Evolutionary conservation across 345 rosid genomes (phyloP), one percentile per base, ranked within the genome.

Genomic region (Capsella bursapastoris): DNA sequence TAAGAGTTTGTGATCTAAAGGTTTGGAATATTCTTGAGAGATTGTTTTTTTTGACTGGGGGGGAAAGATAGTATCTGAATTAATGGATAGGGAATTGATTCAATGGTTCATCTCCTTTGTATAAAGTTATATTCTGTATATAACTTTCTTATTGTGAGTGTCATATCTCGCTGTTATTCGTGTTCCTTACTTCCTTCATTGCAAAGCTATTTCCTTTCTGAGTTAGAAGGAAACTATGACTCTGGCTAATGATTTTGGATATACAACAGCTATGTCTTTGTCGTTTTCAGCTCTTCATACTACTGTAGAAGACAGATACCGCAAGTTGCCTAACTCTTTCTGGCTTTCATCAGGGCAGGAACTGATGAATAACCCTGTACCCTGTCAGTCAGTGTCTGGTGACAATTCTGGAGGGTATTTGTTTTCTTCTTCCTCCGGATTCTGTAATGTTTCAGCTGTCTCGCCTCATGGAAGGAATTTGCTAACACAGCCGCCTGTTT

Each of bases 231-330:
- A 22, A 38, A 52, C 34, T 50, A 45, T 77, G 79, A 62, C 53
- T 31, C 15, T 79, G 73, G 72, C 73, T 64, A 64, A 45, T 77
- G 74, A 71, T 75, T 73, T 49, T 44, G 61, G 79, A 38, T 62
- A 77, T 43, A 57, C 78, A 72, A 70, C 40, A 1, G 53, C 80
- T 58, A 81, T 82, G 83, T 74, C 86, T 64, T 86, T 89, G 18
- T 82, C 83, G 57, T 86, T 79, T 74, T 82, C 82, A 45, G 80
- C 82, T 74, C 75, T 82, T 73, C 82, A 78, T 57, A 12, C 76
- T 32, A 55, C 66, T 70, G 57, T 71, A 31, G 75, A 81, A 56
- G 83, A 68, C 55, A 82, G 73, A 67, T 81, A 76, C 72, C 66
- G 72, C 66, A 86, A 79, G 71, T 73, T 80, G 16, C 82, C 84